Conservation (phyloP, 2,329 filamentous ascomycete species). For the Bipolaris oryzae region DNA sequence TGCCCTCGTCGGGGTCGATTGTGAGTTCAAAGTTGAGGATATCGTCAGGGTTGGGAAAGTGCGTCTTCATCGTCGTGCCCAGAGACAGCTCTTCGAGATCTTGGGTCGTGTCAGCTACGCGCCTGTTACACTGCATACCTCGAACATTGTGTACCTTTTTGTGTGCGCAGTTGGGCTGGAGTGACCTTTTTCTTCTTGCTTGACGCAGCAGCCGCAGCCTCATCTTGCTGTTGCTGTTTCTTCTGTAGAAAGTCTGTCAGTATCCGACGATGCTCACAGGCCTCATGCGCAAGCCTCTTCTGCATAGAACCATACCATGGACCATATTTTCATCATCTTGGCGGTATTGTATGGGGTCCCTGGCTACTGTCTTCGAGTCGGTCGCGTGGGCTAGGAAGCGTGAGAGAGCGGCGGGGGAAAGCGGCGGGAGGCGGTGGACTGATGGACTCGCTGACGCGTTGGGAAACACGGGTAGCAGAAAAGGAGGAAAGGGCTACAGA, state of each 20-base stretch:
- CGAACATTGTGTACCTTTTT: conserved; percentile 73
- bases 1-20: conserved; percentile 83
- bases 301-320: conserved; percentile 71
- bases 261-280: background rate
- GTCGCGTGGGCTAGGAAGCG: conserved; percentile 24
- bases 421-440: background rate
- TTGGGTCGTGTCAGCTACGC: conserved; percentile 46
- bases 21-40: conserved; percentile 83
- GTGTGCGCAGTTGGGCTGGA: conserved; percentile 89
- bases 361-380: conserved; percentile 9
- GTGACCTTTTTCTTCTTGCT: conserved; percentile 99
- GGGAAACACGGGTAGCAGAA: background rate
- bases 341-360: conserved; percentile 30
- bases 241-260: conserved; percentile 64
- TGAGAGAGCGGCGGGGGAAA: conserved; percentile 4
- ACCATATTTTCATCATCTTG: conserved; percentile 99
- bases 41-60: conserved; percentile 82
- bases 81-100: conserved; percentile 83
- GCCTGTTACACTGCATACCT: background rate
- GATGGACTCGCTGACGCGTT: conserved; percentile 1
- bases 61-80: conserved; percentile 78
- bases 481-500: conserved; percentile 4
- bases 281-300: background rate
- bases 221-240: conserved; percentile 90
- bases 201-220: conserved; percentile 77